Percentiles rank a stretch among this genome's conserved stretches.
Conservation (phyloP, 257 asterid genomes). For the Agastache rugosa region DNA sequence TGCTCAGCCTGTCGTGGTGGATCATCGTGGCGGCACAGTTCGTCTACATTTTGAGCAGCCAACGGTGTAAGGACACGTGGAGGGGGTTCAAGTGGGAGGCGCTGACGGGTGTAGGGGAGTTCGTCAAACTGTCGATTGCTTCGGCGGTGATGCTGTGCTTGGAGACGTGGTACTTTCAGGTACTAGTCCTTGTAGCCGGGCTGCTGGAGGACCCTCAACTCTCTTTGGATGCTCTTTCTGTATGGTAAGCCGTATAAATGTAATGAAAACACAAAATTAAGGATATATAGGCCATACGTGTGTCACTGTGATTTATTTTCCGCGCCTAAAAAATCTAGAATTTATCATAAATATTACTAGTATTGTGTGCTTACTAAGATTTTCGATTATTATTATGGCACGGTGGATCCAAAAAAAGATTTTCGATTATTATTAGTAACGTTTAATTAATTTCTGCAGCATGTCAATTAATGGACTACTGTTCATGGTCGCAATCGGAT, state of each 20-base stretch:
- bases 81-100: conserved; percentile 62
- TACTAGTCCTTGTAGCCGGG: conserved; percentile 53
- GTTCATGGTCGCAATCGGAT: conserved; percentile 61
- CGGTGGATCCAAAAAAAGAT: too few relatives aligned
- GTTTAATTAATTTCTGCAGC: too few relatives aligned
- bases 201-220: conserved; percentile 58
- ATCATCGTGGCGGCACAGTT: conserved; percentile 53
- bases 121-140: conserved; percentile 57
- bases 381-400: too few relatives aligned
- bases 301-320: too few relatives aligned
- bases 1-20: conserved; percentile 70
- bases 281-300: too few relatives aligned
- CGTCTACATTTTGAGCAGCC: conserved; percentile 45
- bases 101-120: conserved; percentile 52
- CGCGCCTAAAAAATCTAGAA: too few relatives aligned
- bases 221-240: conserved; percentile 57
- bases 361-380: too few relatives aligned
- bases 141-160: conserved; percentile 74
- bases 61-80: conserved; percentile 60
- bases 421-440: too few relatives aligned
- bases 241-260: conserved; percentile 49
- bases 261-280: too few relatives aligned
- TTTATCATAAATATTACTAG: too few relatives aligned
- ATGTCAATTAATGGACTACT: conserved; percentile 52
- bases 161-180: conserved; percentile 72